Percentiles rank a stretch among this genome's conserved stretches.
These are phyloP conservation scores for Claviceps sp. DNA, from an alignment of 2,329 filamentous ascomycete species.

Conservation along the genomic window DNA sequence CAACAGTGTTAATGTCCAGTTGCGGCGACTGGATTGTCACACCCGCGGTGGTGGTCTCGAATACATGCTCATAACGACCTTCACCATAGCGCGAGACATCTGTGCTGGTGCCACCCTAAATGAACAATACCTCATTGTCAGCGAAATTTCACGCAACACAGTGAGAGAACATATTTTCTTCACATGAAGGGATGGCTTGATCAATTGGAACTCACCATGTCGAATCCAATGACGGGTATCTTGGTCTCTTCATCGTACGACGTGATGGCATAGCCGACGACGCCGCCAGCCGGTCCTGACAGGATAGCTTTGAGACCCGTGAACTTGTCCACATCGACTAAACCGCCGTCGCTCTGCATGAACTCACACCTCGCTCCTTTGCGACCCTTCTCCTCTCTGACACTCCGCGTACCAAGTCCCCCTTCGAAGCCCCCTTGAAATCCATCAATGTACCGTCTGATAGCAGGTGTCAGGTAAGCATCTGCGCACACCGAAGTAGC, in stretches of 20 bases:
- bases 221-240: conserved; percentile 62
- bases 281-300: conserved; percentile 63
- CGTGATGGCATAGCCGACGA: conserved; percentile 63
- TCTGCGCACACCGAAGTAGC: conserved; percentile 29
- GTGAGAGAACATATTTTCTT: neutral
- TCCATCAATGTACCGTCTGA: conserved; percentile 20
- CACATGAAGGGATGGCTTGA: neutral
- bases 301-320: conserved; percentile 57
- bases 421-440: conserved; percentile 24
- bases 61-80: conserved; percentile 31
- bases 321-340: conserved; percentile 46
- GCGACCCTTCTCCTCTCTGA: conserved; percentile 42
- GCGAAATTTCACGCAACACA: neutral
- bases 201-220: conserved; percentile 31
- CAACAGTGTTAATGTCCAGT: conserved; percentile 71
- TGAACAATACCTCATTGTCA: neutral
- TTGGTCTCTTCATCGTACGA: conserved; percentile 55
- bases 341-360: conserved; percentile 49
- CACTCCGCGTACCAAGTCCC: conserved; percentile 38
- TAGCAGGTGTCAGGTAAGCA: conserved; percentile 29
- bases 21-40: conserved; percentile 69
- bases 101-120: conserved; percentile 50
- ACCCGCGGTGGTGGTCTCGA: conserved; percentile 67
- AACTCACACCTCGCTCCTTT: conserved; percentile 53
- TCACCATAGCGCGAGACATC: conserved; percentile 55